Percentiles rank a stretch among this genome's conserved stretches.
Evolutionary conservation across 1,284 basidiomycete genomes (phyloP).

Genomic region (Marasmius oreades): DNA sequence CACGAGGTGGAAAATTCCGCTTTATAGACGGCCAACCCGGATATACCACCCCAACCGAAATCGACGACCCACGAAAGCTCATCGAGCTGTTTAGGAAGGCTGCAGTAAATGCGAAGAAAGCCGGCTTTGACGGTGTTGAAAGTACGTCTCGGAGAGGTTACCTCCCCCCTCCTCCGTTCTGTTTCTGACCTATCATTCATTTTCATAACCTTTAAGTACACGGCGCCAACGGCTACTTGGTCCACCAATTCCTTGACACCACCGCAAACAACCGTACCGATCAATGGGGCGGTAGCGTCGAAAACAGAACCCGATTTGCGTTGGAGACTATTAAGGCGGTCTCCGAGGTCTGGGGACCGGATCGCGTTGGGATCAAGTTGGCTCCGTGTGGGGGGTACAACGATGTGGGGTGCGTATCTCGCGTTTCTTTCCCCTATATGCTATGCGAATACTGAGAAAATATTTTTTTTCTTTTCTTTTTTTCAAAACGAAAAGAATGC

Average conservation of each 20-base stretch:
- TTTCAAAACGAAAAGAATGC: no score
- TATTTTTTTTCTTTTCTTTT: not conserved
- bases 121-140: conserved; percentile 69
- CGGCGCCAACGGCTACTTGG: conserved; percentile 46
- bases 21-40: conserved; percentile 32
- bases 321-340: conserved; percentile 48
- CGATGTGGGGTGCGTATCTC: conserved; percentile 35
- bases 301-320: conserved; percentile 53
- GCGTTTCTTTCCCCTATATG: not conserved
- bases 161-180: no score
- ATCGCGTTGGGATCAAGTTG: conserved; percentile 47
- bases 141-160: no score
- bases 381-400: conserved; percentile 48
- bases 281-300: conserved; percentile 54
- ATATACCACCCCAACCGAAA: conserved; percentile 38
- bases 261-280: conserved; percentile 57
- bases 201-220: conserved; percentile 29
- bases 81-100: conserved; percentile 46
- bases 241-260: conserved; percentile 56
- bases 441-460: not conserved
- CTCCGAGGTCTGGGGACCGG: conserved; percentile 43
- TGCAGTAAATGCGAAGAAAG: conserved; percentile 51
- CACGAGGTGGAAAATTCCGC: conserved; percentile 37
- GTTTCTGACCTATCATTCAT: no score
- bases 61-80: conserved; percentile 39